Percentiles rank a stretch among this genome's conserved stretches.
Conservation (phyloP, 2,329 filamentous ascomycete genomes). For the Capronia epimyces region DNA sequence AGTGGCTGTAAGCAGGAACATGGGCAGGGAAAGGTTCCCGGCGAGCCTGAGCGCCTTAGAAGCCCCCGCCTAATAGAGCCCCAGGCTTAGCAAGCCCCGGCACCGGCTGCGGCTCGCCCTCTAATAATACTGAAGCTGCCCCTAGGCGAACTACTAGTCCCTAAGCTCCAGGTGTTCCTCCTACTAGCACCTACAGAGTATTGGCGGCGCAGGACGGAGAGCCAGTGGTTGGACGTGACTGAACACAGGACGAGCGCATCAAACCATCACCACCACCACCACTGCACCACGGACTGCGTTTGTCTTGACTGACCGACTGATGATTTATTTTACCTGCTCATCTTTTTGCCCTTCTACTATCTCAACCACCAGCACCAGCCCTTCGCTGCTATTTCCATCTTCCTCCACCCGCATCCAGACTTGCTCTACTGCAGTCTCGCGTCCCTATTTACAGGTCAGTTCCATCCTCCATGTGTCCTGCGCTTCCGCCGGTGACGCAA, state of each 20-base stretch:
- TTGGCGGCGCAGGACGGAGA: not conserved
- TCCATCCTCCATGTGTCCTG: slow-evolving; percentile 7
- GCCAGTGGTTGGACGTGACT: not conserved
- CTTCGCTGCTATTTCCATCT: not conserved
- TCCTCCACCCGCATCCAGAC: not conserved
- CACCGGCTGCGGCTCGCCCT: not conserved
- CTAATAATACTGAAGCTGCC: not conserved
- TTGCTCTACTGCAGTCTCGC: not conserved
- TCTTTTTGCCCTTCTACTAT: not conserved
- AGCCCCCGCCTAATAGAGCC: not conserved
- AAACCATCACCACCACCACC: not conserved
- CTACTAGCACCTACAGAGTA: too few relatives aligned
- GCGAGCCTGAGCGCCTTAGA: not conserved
- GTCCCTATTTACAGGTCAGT: not conserved
- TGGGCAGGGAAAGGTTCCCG: not conserved
- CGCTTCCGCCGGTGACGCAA: slow-evolving; percentile 22
- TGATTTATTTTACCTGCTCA: not conserved
- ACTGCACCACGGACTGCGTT: not conserved
- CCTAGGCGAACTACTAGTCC: not conserved
- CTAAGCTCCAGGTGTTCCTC: not conserved
- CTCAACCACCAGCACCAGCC: not conserved
- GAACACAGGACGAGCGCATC: not conserved
- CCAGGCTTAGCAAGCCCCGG: not conserved
- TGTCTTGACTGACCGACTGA: slow-evolving; percentile 1
- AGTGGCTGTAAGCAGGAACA: not conserved